Percentiles rank a stretch among this genome's conserved stretches.
These are phyloP conservation scores for Claviceps paspali DNA, from an alignment of 2,329 filamentous ascomycete genomes.

Conservation along the genomic window DNA sequence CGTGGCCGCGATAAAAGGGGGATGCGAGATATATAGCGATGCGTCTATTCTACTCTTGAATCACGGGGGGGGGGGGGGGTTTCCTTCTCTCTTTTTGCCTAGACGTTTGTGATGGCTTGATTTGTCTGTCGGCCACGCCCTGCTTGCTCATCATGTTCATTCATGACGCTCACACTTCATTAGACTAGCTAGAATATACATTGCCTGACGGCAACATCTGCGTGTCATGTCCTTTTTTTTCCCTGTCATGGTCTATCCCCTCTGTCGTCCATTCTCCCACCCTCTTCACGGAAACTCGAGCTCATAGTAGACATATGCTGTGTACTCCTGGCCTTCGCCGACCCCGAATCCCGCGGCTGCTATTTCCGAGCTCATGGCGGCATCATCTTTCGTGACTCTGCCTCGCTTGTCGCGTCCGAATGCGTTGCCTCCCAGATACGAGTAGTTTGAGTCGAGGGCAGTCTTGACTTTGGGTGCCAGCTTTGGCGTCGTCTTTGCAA, in stretches of 20 bases:
- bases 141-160: neutral
- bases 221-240: neutral
- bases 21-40: no score
- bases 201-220: conserved; percentile 9
- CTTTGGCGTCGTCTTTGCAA: conserved; percentile 64
- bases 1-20: no score
- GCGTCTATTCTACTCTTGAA: no score
- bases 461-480: conserved; percentile 61
- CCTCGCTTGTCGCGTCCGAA: conserved; percentile 91
- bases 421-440: conserved; percentile 87
- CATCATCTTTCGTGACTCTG: conserved; percentile 79
- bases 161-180: conserved; percentile 11
- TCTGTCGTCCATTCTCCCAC: neutral
- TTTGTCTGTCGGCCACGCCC: neutral
- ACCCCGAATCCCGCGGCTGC: conserved; percentile 54
- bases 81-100: neutral
- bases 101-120: neutral
- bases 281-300: conserved; percentile 51
- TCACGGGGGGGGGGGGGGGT: no score
- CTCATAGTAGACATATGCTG: conserved; percentile 93
- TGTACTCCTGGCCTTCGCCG: conserved; percentile 70
- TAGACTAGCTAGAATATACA: conserved; percentile 15
- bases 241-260: neutral
- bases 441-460: conserved; percentile 72
- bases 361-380: conserved; percentile 64